Evolutionary conservation across 2,329 filamentous ascomycete genomes (phyloP), one percentile per base, ranked within the genome.

Genomic region (Penicillium sp.): DNA sequence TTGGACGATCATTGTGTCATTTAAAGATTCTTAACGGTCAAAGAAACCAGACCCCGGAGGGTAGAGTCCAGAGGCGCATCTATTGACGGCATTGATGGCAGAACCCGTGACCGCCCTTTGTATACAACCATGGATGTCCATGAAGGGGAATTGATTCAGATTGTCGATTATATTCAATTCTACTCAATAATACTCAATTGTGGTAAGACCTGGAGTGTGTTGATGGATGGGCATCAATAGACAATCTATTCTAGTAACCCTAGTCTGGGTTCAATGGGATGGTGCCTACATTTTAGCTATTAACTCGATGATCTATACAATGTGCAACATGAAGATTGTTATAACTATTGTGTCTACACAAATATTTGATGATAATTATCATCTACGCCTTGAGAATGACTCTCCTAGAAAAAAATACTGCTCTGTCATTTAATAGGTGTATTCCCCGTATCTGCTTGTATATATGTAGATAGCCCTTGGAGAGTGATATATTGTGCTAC

Each of bases 61-160:
- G 43, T 46, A 34, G 45, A 21, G n/a, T 19, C n/a, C 15, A 54
- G 44, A 49, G 40, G 31, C 50, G 46, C 40, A 36, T 45, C 44
- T 53, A 25, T 39, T 36, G 27, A 34, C 13, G 39, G 44, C 51
- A 50, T 53, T 48, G 41, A 47, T 49, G 54, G 54, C 54, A 57
- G 54, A 57, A 57, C 27, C 15, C 11, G 44, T 49, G 19, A 54
- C 51, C 51, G 51, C 51, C 44, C 27, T 49, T 49, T 40, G 19
- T 53, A 53, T 34, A 21, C 33, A 47, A 16, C 5, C 23, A n/a
- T 23, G n/a, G 9, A 39, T 11, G 33, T 31, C 29, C 19, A 23
- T 16, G 44, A 33, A 46, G 19, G 29, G 27, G 43, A 31, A 6
- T n/a, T 25, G 21, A n/a, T n/a, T 39, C 25, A 21, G 23, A 31